Evolutionary conservation across 2,329 filamentous ascomycete genomes (phyloP).

Genomic region (Pseudogymnoascus sp.): DNA sequence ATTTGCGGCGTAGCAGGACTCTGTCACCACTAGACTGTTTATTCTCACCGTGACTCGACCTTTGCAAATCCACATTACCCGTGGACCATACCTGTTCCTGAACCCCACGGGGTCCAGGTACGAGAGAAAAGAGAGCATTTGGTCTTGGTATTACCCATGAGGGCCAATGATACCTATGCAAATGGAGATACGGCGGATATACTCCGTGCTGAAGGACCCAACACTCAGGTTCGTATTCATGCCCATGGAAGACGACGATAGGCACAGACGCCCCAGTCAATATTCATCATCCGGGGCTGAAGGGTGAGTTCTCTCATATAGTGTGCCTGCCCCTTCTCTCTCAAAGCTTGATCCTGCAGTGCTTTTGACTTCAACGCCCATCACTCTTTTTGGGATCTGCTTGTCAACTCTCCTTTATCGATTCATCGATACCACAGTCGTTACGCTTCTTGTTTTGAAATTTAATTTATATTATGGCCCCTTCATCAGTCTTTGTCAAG

Average conservation of each 20-base stretch:
- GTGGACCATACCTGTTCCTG: neutral
- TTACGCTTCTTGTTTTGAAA: conserved; percentile 13
- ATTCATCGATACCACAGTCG: conserved; percentile 21
- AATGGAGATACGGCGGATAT: neutral
- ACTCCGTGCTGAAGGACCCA: neutral
- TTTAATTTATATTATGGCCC: conserved; percentile 15
- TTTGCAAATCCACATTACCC: neutral
- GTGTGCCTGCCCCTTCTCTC: neutral
- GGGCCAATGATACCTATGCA: neutral
- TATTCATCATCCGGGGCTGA: neutral
- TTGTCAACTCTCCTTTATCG: conserved; percentile 19
- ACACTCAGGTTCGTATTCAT: neutral
- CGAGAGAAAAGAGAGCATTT: neutral
- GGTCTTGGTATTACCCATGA: neutral
- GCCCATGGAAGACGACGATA: neutral
- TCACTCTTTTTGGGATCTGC: conserved; percentile 20
- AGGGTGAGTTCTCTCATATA: neutral
- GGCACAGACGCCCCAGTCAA: neutral
- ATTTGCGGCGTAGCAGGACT: conserved; percentile 3
- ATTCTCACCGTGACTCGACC: conserved; percentile 3
- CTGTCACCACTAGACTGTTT: conserved; percentile 4
- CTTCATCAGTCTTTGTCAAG: conserved; percentile 14
- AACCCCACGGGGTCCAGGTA: neutral
- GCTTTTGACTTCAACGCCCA: conserved; percentile 13
- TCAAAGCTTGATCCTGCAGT: neutral